These are phyloP conservation scores for Tubosaeta sp. DNA, from an alignment of 768 basidiomycete genomes.

Conservation along the genomic window DNA sequence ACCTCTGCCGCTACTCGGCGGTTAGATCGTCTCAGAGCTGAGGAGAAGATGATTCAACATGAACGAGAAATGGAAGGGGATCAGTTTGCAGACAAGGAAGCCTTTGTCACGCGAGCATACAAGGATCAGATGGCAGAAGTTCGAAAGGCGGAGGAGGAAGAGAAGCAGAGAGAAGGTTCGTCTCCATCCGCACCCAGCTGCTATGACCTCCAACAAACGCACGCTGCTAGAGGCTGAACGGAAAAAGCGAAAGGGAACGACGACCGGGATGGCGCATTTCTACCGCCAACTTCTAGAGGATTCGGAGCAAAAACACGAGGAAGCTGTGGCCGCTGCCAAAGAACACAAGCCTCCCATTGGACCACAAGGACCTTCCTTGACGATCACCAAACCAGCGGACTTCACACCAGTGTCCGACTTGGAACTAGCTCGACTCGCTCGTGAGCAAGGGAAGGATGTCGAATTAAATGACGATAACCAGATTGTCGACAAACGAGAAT, in stretches of 20 bases:
- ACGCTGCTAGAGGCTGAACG: conserved; percentile 44
- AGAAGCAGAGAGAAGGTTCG: conserved; percentile 81
- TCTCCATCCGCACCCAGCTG: conserved; percentile 3
- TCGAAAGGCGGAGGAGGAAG: conserved; percentile 87
- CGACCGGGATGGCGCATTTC: conserved; percentile 83
- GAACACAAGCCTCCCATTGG: conserved; percentile 52
- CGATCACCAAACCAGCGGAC: conserved; percentile 69
- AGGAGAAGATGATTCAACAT: conserved; percentile 95
- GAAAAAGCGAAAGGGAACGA: conserved; percentile 53
- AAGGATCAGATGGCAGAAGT: conserved; percentile 95
- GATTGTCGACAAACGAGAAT: conserved; percentile 92
- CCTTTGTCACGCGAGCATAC: conserved; percentile 97
- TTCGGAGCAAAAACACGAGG: conserved; percentile 78
- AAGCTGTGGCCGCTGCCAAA: conserved; percentile 72
- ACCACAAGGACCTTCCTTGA: conserved; percentile 61
- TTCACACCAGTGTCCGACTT: conserved; percentile 62
- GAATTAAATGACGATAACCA: conserved; percentile 97
- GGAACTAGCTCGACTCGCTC: conserved; percentile 67
- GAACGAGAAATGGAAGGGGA: conserved; percentile 94
- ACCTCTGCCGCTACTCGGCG: conserved; percentile 80
- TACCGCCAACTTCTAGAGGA: conserved; percentile 77
- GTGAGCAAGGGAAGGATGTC: conserved; percentile 74
- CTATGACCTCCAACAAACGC: not conserved
- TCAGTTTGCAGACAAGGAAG: conserved; percentile 89
- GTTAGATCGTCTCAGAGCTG: conserved; percentile 86